Percentiles rank a stretch among this genome's conserved stretches.
phyloP scores from a whole-genome alignment of 345 rosid genomes.

The Euphorbia peplus region DNA sequence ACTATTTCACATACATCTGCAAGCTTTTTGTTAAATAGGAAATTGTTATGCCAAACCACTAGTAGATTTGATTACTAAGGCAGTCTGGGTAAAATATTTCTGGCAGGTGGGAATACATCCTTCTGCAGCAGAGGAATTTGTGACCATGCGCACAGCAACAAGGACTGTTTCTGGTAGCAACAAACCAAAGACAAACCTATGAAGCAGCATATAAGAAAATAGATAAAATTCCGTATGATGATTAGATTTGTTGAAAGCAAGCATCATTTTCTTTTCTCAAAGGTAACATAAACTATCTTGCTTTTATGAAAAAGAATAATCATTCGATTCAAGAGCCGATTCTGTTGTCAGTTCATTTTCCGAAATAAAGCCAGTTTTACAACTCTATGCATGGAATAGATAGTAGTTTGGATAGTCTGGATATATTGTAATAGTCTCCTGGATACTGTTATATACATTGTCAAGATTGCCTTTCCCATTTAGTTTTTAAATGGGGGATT shows the following conservation, averaged over 20 bases:
- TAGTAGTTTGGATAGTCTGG: background rate
- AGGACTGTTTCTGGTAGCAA: slow-evolving; percentile 47
- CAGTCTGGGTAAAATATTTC: background rate
- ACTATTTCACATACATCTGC: too few relatives aligned
- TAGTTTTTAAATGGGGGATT: background rate
- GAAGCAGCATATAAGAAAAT: slow-evolving; percentile 1
- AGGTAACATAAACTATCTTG: background rate
- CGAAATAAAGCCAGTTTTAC: background rate
- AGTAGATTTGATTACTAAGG: background rate
- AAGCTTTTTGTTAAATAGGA: too few relatives aligned
- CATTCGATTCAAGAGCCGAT: slow-evolving; percentile 6
- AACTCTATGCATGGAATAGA: background rate
- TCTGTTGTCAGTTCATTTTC: background rate
- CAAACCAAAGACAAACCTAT: slow-evolving; percentile 68
- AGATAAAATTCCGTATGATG: background rate
- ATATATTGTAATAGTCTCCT: background rate
- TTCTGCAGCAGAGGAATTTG: slow-evolving; percentile 96
- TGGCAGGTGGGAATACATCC: slow-evolving; percentile 98
- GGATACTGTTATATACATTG: background rate
- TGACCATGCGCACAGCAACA: slow-evolving; percentile 79
- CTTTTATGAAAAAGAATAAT: background rate
- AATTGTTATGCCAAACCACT: too few relatives aligned
- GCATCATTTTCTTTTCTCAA: background rate
- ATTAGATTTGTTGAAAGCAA: background rate
- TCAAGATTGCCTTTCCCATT: background rate